Evolutionary conservation across 495 filamentous ascomycete genomes (phyloP).

Genomic region (Podospora pseudoanserina): DNA sequence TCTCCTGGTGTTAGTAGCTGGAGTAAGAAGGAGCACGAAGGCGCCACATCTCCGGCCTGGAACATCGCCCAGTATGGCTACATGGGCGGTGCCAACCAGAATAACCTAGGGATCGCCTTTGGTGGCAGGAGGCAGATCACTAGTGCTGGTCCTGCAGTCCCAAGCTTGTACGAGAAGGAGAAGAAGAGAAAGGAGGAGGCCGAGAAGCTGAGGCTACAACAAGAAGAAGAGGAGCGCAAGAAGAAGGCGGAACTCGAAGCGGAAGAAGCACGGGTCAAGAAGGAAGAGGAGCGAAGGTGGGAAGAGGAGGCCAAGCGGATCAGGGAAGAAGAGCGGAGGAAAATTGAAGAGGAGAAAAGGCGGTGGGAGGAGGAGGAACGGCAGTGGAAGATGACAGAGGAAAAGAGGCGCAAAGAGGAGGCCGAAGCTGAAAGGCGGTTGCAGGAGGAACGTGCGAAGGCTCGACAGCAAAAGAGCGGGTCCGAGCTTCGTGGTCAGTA

Average conservation of each 20-base stretch:
- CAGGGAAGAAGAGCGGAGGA: constrained; percentile 64
- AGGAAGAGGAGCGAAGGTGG: constrained; percentile 74
- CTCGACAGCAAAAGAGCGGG: constrained; percentile 56
- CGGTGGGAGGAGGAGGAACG: constrained; percentile 83
- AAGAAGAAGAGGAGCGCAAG: constrained; percentile 63
- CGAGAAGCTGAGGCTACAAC: constrained; percentile 54
- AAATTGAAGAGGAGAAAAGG: constrained; percentile 70
- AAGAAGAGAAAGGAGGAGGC: constrained; percentile 50
- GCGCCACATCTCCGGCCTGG: constrained; percentile 83
- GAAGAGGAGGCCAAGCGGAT: constrained; percentile 68
- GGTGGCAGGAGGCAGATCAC: constrained; percentile 92
- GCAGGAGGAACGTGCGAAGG: constrained; percentile 58
- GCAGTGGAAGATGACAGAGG: constrained; percentile 78
- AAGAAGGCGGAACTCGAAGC: constrained; percentile 60
- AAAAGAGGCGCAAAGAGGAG: constrained; percentile 68
- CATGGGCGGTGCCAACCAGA: constrained; percentile 96
- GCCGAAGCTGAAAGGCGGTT: constrained; percentile 63
- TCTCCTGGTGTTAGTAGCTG: constrained; percentile 69
- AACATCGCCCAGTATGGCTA: constrained; percentile 99
- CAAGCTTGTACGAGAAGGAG: constrained; percentile 60
- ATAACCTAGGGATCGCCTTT: constrained; percentile 89
- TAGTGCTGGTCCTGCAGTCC: constrained; percentile 70
- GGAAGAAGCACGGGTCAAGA: constrained; percentile 63
- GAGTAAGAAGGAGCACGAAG: constrained; percentile 81
- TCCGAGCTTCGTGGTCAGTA: constrained; percentile 74